Evolutionary conservation across 2,329 filamentous ascomycete genomes (phyloP).

Genomic region (Cadophora sp.): DNA sequence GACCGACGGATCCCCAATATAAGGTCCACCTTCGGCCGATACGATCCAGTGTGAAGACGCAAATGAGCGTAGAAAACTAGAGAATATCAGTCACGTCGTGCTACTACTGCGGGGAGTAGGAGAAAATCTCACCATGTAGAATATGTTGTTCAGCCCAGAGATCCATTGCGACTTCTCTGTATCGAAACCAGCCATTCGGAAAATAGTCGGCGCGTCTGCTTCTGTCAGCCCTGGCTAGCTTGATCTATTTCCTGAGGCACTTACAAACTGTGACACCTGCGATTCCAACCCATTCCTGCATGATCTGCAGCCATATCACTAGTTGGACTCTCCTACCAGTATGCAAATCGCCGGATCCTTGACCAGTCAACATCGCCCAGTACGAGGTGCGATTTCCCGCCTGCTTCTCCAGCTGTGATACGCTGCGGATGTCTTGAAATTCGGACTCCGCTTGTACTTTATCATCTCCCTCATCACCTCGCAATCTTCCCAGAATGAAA

Average conservation of each 20-base stretch:
- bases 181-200: constrained; percentile 70
- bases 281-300: constrained; percentile 75
- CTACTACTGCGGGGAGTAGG: constrained; percentile 46
- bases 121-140: constrained; percentile 56
- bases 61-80: constrained; percentile 69
- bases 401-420: constrained; percentile 66
- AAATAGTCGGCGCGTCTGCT: constrained; percentile 53
- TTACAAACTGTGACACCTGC: constrained; percentile 69
- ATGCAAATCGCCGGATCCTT: constrained; percentile 69
- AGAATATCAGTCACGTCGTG: background rate
- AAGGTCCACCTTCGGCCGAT: constrained; percentile 74
- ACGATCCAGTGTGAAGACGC: constrained; percentile 72
- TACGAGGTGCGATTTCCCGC: constrained; percentile 61
- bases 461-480: constrained; percentile 61
- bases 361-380: constrained; percentile 69
- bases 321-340: constrained; percentile 72
- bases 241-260: constrained; percentile 19
- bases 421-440: constrained; percentile 71
- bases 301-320: constrained; percentile 74
- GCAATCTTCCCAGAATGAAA: constrained; percentile 57
- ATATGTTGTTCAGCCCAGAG: constrained; percentile 61
- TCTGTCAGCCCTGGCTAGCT: background rate
- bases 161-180: constrained; percentile 68
- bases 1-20: constrained; percentile 70
- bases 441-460: constrained; percentile 63